phyloP scores from a whole-genome alignment of 2,329 filamentous ascomycete species.

The Clarireedia homoeocarpa region DNA sequence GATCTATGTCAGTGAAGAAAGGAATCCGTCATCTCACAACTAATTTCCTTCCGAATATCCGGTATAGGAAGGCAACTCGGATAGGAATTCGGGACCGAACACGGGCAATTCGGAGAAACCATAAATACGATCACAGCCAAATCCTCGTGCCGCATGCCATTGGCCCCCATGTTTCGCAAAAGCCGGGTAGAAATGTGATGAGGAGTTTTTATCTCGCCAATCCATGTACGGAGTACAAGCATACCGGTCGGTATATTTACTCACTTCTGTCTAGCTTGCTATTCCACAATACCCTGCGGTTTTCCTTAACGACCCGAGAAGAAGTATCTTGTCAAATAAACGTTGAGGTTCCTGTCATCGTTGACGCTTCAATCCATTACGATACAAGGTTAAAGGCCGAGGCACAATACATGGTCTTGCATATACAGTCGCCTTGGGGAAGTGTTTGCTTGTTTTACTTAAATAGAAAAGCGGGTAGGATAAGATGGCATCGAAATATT shows the following conservation, averaged over 20 bases:
- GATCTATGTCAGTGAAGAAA: not conserved
- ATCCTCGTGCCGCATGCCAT: not conserved
- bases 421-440: not conserved
- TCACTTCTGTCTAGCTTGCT: not conserved
- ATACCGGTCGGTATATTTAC: slow-evolving; percentile 5
- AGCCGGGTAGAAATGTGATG: too few species aligned
- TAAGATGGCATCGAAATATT: too few species aligned
- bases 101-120: too few species aligned
- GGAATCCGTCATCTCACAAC: too few species aligned
- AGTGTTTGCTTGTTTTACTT: too few species aligned
- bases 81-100: too few species aligned
- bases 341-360: not conserved
- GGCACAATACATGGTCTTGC: not conserved
- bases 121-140: too few species aligned
- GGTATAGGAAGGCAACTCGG: not conserved
- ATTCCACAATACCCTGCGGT: not conserved
- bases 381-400: too few species aligned
- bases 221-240: not conserved
- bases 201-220: too few species aligned
- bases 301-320: not conserved
- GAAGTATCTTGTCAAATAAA: not conserved
- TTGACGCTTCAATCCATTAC: too few species aligned
- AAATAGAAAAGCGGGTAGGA: too few species aligned
- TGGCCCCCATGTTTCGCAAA: not conserved
- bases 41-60: not conserved